These are phyloP conservation scores for Lentinula lateritia DNA, from an alignment of 768 basidiomycete genomes.

Conservation along the genomic window DNA sequence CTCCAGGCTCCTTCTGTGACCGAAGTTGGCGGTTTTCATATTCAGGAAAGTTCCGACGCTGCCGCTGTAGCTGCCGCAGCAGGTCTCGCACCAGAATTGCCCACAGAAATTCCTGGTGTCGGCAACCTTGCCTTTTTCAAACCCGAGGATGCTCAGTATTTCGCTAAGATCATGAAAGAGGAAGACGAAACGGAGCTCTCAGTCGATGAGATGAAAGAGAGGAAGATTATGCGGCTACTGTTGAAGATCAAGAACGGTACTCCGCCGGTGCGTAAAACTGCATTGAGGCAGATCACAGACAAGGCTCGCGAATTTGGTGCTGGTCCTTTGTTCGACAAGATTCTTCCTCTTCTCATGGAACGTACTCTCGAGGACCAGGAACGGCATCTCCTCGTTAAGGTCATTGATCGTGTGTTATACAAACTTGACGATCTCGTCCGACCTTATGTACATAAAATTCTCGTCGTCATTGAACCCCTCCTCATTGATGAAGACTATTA, in stretches of 20 bases:
- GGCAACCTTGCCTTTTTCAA: conserved; percentile 98
- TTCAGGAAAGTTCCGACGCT: conserved; percentile 91
- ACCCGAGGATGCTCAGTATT: conserved; percentile 96
- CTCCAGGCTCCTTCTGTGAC: conserved; percentile 52
- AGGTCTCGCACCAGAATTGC: conserved; percentile 87
- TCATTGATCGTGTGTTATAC: conserved; percentile 97
- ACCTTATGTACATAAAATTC: conserved; percentile 98
- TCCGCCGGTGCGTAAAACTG: conserved; percentile 96
- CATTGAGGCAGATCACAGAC: conserved; percentile 96
- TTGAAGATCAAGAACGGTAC: conserved; percentile 99
- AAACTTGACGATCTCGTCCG: conserved; percentile 98
- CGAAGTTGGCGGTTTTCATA: conserved; percentile 85
- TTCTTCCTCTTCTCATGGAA: conserved; percentile 96
- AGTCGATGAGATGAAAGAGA: conserved; percentile 98
- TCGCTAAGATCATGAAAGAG: conserved; percentile 91
- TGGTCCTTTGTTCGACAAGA: conserved; percentile 97
- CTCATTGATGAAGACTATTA: conserved; percentile 98
- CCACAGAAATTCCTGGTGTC: conserved; percentile 97
- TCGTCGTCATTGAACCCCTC: conserved; percentile 98
- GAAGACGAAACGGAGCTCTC: conserved; percentile 91
- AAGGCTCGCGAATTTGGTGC: conserved; percentile 98
- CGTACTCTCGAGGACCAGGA: conserved; percentile 97
- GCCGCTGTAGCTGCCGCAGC: conserved; percentile 86
- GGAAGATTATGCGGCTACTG: conserved; percentile 97
- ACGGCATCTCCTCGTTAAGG: conserved; percentile 95